phyloP scores from a whole-genome alignment of 2,329 filamentous ascomycete species.

The Cladosporium sp. region DNA sequence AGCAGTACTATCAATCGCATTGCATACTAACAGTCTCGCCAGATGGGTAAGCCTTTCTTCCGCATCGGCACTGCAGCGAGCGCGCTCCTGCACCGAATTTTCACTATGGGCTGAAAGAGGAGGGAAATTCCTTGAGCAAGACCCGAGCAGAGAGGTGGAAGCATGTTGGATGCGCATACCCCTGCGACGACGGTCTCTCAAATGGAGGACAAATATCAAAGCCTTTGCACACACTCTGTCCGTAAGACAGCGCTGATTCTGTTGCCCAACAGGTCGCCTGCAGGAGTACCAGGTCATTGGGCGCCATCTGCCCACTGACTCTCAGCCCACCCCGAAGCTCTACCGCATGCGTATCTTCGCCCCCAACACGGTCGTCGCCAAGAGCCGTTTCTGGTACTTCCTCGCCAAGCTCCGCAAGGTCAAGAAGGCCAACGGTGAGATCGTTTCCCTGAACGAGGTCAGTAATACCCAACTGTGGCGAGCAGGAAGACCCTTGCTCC shows the following conservation, averaged over 20 bases:
- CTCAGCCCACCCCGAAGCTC: conserved; percentile 94
- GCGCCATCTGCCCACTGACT: conserved; percentile 96
- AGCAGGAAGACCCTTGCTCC: neutral
- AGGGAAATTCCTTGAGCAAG: conserved; percentile 16
- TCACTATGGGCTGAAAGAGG: conserved; percentile 26
- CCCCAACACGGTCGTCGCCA: conserved; percentile 94
- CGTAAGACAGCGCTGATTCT: conserved; percentile 35
- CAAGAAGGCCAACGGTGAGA: conserved; percentile 99
- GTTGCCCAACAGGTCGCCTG: conserved; percentile 75
- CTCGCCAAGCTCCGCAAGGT: conserved; percentile 98
- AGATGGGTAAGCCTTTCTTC: conserved; percentile 56
- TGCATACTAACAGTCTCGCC: conserved; percentile 28
- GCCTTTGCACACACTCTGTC: conserved; percentile 18
- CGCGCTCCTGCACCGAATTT: conserved; percentile 15
- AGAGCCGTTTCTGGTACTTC: conserved; percentile 99
- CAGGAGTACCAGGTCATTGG: conserved; percentile 99
- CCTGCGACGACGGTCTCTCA: conserved; percentile 10
- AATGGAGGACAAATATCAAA: neutral
- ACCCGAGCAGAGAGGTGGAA: conserved; percentile 6
- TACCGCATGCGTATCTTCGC: conserved; percentile 99
- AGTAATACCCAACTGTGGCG: conserved; percentile 28
- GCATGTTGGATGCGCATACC: neutral
- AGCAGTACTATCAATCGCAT: neutral
- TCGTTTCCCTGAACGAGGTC: conserved; percentile 95
- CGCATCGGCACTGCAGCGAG: conserved; percentile 17